Percentiles rank a stretch among this genome's conserved stretches.
Evolutionary conservation across 2,329 filamentous ascomycete species (phyloP).

Genomic region (Exophiala oligosperma): DNA sequence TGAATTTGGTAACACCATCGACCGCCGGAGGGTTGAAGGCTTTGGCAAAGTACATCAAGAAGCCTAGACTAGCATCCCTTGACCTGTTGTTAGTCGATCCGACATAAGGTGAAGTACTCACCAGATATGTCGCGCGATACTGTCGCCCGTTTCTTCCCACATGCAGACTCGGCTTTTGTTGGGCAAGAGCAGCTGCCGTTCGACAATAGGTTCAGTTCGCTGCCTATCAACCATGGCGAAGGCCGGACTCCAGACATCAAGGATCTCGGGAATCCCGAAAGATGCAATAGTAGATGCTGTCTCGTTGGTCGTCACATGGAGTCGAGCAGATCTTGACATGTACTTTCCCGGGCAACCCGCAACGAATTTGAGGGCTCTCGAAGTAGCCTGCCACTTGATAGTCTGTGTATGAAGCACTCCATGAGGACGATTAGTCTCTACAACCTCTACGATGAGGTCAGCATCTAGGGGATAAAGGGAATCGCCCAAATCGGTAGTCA

Average conservation of each 20-base stretch:
- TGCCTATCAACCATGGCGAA: constrained; percentile 42
- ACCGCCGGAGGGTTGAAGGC: constrained; percentile 36
- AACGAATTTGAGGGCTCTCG: constrained; percentile 45
- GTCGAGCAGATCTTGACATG: constrained; percentile 19
- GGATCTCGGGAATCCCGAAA: constrained; percentile 43
- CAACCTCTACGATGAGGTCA: constrained; percentile 33
- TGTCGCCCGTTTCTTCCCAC: constrained; percentile 71
- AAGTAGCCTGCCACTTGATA: constrained; percentile 46
- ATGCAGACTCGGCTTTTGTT: constrained; percentile 48
- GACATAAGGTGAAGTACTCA: constrained; percentile 34
- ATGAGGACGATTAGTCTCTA: constrained; percentile 30
- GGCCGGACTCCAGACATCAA: constrained; percentile 58
- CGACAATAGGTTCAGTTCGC: constrained; percentile 53
- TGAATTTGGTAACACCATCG: constrained; percentile 31
- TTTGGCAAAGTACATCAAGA: constrained; percentile 54
- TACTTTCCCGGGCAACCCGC: constrained; percentile 36
- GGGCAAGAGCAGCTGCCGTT: constrained; percentile 53
- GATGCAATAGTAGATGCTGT: constrained; percentile 8
- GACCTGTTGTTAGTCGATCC: constrained; percentile 10
- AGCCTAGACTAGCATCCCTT: constrained; percentile 61
- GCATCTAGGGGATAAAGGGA: constrained; percentile 56
- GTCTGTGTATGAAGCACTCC: constrained; percentile 42
- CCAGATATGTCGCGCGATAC: constrained; percentile 72
- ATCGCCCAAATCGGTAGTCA: constrained; percentile 70
- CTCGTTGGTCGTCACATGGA: constrained; percentile 27